Evolutionary conservation across 2,329 filamentous ascomycete species (phyloP).

Genomic region (Dothistroma septosporum): DNA sequence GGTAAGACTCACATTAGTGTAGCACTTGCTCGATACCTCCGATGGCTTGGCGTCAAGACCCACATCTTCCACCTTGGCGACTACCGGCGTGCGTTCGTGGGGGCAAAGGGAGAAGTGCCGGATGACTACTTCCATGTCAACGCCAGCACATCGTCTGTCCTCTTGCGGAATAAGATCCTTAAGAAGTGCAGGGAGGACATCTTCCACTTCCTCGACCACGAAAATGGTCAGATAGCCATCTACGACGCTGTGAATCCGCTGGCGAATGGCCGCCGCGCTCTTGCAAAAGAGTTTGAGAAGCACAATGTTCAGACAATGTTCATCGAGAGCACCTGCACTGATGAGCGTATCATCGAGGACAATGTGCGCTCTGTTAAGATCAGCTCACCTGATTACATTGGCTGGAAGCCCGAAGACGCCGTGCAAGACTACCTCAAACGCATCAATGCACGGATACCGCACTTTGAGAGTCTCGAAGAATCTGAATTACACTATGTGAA

Average conservation of each 20-base stretch:
- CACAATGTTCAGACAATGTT: constrained; percentile 94
- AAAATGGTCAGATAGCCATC: constrained; percentile 96
- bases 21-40: constrained; percentile 86
- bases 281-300: constrained; percentile 96
- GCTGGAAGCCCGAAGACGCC: constrained; percentile 87
- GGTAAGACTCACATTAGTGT: constrained; percentile 99
- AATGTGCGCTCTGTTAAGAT: constrained; percentile 98
- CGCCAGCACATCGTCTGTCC: constrained; percentile 85
- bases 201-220: constrained; percentile 90
- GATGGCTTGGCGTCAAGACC: constrained; percentile 97
- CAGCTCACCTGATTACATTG: constrained; percentile 91
- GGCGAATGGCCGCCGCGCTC: constrained; percentile 70
- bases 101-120: constrained; percentile 76
- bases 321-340: constrained; percentile 92
- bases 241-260: constrained; percentile 97
- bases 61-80: constrained; percentile 96
- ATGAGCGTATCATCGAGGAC: constrained; percentile 88
- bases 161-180: constrained; percentile 91
- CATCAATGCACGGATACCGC: constrained; percentile 87
- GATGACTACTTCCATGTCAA: constrained; percentile 98
- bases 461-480: constrained; percentile 96
- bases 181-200: constrained; percentile 98
- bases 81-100: constrained; percentile 88
- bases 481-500: constrained; percentile 94
- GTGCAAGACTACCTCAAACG: constrained; percentile 86